Evolutionary conservation across 139 green algal species (phyloP), one percentile per base, ranked within the genome.

Genomic region (Chlamydomonas asymmetrica): DNA sequence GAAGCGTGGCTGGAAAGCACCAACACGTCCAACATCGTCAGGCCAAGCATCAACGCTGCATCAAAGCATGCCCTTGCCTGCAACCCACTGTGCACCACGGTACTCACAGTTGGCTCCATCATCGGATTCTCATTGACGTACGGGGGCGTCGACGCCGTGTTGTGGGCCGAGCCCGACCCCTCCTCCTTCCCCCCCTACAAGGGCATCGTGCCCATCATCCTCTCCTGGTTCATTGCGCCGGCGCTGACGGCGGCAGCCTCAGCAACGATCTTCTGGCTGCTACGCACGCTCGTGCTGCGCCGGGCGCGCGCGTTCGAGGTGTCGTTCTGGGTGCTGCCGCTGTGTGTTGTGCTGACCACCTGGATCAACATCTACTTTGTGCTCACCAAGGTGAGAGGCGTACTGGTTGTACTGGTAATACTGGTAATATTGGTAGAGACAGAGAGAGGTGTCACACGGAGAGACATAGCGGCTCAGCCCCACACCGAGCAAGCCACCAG

Each of bases 141-240:
- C 38, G 66, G 57, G 32, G 85, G 82, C 41, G n/a, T 3, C 10
- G 25, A 72, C 31, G 82, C 69, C 18, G 82, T 88, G 2, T 68
- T 80, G 27, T 90, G 85, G 82, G 63, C 73, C 8, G 63, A 29
- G n/a, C 66, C 56, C n/a, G 80, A 80, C 45, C 35, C 45, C 27
- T 22, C 9, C 4, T 45, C 66, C 59, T 85, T 89, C 71, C 84
- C 84, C 25, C 78, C 82, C 35, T 81, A 73, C 78, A 84, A 75
- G 37, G 74, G 63, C 13, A 45, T 78, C 4, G 59, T 76, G 37
- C 59, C 70, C 48, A 87, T 89, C 43, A 61, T 87, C 48, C 16
- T 80, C 34, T 80, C 80, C 43, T 89, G 84, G 84, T 63, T 89
- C 34, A 66, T 87, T 38, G 65, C 73, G 35, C 84, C 84, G 38